Evolutionary conservation across 208 protist species (phyloP).

Genomic region (Phytomonas sp.): DNA sequence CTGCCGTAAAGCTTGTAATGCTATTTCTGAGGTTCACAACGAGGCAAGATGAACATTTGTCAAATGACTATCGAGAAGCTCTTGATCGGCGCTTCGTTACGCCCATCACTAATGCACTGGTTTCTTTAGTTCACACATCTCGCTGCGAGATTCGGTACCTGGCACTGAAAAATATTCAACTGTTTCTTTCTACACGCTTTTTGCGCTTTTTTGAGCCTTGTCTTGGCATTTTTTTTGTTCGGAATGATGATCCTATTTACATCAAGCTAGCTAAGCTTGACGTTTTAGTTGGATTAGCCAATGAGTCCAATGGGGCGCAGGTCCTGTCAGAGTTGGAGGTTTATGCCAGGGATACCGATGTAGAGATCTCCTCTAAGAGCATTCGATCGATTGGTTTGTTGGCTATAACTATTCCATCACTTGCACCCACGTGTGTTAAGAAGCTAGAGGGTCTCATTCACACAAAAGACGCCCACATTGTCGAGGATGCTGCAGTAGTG

Average conservation of each 20-base stretch:
- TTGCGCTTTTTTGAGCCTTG: slow-evolving; percentile 53
- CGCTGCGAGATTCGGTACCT: slow-evolving; percentile 96
- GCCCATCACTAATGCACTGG: slow-evolving; percentile 88
- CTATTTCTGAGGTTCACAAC: slow-evolving; percentile 41
- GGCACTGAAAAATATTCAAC: slow-evolving; percentile 94
- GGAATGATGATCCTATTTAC: slow-evolving; percentile 98
- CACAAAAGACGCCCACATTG: slow-evolving; percentile 94
- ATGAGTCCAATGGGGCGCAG: slow-evolving; percentile 78
- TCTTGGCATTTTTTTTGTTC: slow-evolving; percentile 94
- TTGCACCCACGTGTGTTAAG: slow-evolving; percentile 90
- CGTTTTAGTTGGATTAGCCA: slow-evolving; percentile 93
- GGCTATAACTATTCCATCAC: slow-evolving; percentile 91
- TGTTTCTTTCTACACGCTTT: slow-evolving; percentile 87
- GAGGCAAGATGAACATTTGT: slow-evolving; percentile 11
- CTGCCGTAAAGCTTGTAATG: slow-evolving; percentile 87
- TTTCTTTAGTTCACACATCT: slow-evolving; percentile 59
- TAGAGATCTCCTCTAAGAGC: slow-evolving; percentile 94
- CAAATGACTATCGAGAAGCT: slow-evolving; percentile 14
- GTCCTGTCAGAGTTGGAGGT: slow-evolving; percentile 94
- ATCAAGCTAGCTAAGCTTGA: slow-evolving; percentile 99
- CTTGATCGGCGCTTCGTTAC: slow-evolving; percentile 40
- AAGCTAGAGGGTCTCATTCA: slow-evolving; percentile 93
- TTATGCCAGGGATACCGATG: slow-evolving; percentile 91
- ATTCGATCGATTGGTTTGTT: slow-evolving; percentile 94
- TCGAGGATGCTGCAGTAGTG: slow-evolving; percentile 96